phyloP scores from a whole-genome alignment of 1,284 basidiomycete genomes.

The Marasmius sp. region DNA sequence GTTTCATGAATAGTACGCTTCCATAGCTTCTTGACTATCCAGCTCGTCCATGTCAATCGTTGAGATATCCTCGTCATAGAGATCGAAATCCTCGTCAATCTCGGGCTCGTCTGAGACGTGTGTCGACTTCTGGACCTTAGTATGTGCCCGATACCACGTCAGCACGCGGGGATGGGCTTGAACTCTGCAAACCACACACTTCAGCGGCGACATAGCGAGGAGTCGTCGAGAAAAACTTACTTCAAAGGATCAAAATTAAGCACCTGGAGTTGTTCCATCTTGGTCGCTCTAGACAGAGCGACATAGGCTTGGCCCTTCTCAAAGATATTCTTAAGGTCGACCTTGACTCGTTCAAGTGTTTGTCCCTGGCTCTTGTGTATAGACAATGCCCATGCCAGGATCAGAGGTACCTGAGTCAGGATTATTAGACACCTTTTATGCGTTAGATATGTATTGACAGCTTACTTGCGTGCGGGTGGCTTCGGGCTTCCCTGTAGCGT shows the following conservation, averaged over 20 bases:
- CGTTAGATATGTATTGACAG: too few relatives aligned
- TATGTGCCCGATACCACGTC: slow-evolving; percentile 2
- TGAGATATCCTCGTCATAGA: background rate
- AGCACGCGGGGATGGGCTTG: slow-evolving; percentile 9
- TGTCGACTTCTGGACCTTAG: background rate
- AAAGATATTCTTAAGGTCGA: slow-evolving; percentile 66
- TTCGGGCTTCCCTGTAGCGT: slow-evolving; percentile 33
- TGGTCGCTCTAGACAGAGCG: slow-evolving; percentile 89
- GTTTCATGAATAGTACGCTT: background rate
- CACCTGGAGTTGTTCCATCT: slow-evolving; percentile 81
- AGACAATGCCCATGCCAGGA: slow-evolving; percentile 68
- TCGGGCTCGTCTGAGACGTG: background rate
- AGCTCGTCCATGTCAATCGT: background rate
- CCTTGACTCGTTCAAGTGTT: slow-evolving; percentile 75
- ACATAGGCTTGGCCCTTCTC: slow-evolving; percentile 93
- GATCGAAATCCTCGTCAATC: background rate
- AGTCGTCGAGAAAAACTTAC: slow-evolving; percentile 38
- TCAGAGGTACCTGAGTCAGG: slow-evolving; percentile 63
- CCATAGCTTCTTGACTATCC: background rate
- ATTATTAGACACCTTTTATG: background rate
- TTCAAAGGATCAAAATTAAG: slow-evolving; percentile 75
- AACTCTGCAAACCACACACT: background rate
- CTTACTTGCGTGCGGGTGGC: slow-evolving; percentile 53
- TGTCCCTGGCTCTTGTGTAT: slow-evolving; percentile 90
- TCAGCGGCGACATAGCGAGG: background rate